phyloP scores from a whole-genome alignment of 139 green algal genomes.

The Zygnema circumcarinatum region DNA sequence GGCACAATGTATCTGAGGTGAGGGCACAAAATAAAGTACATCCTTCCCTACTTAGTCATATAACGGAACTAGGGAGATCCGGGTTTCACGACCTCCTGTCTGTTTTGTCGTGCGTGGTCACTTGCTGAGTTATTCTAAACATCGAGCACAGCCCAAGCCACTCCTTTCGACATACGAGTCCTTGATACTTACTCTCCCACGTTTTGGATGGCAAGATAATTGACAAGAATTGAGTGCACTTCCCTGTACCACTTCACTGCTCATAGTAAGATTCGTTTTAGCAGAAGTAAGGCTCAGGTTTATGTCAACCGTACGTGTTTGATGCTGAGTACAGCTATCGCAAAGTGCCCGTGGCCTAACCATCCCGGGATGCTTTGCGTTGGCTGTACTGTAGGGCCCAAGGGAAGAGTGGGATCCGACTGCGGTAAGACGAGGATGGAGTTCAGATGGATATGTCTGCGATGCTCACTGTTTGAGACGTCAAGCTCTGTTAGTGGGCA shows the following conservation, averaged over 20 bases:
- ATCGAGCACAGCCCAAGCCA: no score
- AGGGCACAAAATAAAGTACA: not conserved
- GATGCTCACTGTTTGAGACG: not conserved
- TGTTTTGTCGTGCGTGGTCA: no score
- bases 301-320: no score
- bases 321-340: not conserved
- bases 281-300: no score
- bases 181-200: not conserved
- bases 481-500: no score
- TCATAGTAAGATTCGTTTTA: no score
- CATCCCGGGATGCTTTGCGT: not conserved
- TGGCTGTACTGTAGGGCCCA: not conserved
- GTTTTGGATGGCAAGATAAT: not conserved
- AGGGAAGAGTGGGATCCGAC: not conserved
- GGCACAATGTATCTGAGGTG: slow-evolving; percentile 96
- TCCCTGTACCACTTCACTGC: no score
- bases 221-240: no score
- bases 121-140: no score
- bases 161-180: no score
- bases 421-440: not conserved
- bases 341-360: not conserved
- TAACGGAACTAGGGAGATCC: not conserved
- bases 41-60: not conserved
- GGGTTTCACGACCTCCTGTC: no score
- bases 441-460: not conserved